phyloP scores from a whole-genome alignment of 116 monocot species.

The Iris pallida region DNA sequence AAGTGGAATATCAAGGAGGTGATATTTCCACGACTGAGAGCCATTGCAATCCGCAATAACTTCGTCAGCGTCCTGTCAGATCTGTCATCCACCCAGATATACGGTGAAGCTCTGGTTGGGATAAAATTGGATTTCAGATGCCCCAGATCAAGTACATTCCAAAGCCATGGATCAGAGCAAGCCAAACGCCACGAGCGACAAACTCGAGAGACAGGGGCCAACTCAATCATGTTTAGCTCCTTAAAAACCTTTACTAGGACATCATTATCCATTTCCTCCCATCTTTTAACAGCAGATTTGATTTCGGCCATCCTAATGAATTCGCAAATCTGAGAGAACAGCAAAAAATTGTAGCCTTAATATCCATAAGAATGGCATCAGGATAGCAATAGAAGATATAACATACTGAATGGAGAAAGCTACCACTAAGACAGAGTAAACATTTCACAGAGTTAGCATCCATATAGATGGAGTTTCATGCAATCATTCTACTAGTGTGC shows the following conservation, averaged over 20 bases:
- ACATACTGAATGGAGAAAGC: too few relatives aligned
- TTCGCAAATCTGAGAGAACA: too few relatives aligned
- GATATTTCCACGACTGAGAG: slow-evolving; percentile 52
- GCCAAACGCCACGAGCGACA: slow-evolving; percentile 68
- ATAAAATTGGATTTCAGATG: slow-evolving; percentile 75
- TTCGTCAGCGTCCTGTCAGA: slow-evolving; percentile 54
- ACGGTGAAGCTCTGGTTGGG: slow-evolving; percentile 66
- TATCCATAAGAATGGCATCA: too few relatives aligned
- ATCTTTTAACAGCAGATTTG: slow-evolving; percentile 35
- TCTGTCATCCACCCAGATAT: slow-evolving; percentile 62
- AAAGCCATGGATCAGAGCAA: slow-evolving; percentile 71
- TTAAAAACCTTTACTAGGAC: slow-evolving; percentile 79
- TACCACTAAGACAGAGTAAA: too few relatives aligned
- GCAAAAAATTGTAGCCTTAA: too few relatives aligned
- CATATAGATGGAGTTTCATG: too few relatives aligned
- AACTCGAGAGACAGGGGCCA: slow-evolving; percentile 68
- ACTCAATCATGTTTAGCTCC: slow-evolving; percentile 68
- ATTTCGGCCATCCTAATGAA: slow-evolving; percentile 37
- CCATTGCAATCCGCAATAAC: slow-evolving; percentile 57
- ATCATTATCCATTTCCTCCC: slow-evolving; percentile 86
- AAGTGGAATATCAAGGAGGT: slow-evolving; percentile 70
- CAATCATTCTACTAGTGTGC: too few relatives aligned
- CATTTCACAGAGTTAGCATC: too few relatives aligned
- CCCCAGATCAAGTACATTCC: slow-evolving; percentile 64
- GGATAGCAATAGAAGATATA: too few relatives aligned